Base-by-base conservation (phyloP, 768 basidiomycete species). In the Tylopilus vinaceipallidus region DNA sequence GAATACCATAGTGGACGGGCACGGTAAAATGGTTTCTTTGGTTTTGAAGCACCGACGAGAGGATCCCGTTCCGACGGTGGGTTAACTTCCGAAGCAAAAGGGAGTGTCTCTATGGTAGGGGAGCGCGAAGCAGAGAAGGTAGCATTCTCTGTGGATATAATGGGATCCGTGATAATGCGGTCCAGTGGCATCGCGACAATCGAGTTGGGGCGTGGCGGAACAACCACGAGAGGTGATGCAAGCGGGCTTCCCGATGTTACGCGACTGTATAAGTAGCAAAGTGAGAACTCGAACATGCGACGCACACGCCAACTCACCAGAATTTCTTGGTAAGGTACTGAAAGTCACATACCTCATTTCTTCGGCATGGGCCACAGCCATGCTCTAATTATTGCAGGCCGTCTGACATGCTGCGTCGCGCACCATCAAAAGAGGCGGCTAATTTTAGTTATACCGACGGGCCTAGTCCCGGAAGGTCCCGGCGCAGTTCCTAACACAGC, bases 1-100 rank as follows among this genome's bases (percentile, higher is more conserved):
- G 49, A 54, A 46, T 59, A 76, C 76, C 78, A 78, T 53, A 78
- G 54, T 33, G 78, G 78, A 33, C 77, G 66, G 3, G 77, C 70
- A 44, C 78, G 74, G 52, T 77, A 78, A 62, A 76, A 79, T 1
- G 76, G 73, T 53, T 79, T 78, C 64, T 70, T 73, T 5, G 32
- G 23, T 29, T 52, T 52, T 37, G 47, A 48, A 39, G 39, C 13
- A 12, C 60, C 65, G 12, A 75, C 51, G 20, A 75, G 63, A 27
- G 67, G 66, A 40, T 65, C 58, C 2, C 45, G 57, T 56, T 75
- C 74, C 1, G 69, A 60, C 13, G 67, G 61, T n/a, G 49, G 35
- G 53, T 26, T 14, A 24, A 32, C 35, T 13, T 51, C 48, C 6
- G 48, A 50, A 19, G 49, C 12, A 12, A 55, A 32, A 26, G 54